A percentile compares a stretch with the other conserved stretches of the same genome.
Conservation (phyloP, 108 stramenopile genomes). For the Discostella stelligeroides region DNA sequence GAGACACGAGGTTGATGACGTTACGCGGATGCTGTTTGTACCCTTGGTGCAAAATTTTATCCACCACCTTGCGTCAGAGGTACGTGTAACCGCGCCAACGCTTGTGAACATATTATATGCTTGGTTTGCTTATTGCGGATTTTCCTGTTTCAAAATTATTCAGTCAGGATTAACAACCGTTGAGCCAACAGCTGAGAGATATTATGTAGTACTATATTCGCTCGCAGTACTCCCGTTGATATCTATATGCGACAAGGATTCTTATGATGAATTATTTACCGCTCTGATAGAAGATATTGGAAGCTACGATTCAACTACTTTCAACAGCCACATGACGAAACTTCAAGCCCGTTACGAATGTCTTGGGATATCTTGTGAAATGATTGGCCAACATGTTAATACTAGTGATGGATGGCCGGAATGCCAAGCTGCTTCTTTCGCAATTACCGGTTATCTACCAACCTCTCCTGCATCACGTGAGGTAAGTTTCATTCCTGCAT, state of each 20-base stretch:
- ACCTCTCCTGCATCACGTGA: slow-evolving; percentile 21
- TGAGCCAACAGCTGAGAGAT: slow-evolving; percentile 11
- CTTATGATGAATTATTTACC: slow-evolving; percentile 23
- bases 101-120: slow-evolving; percentile 2
- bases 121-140: background rate
- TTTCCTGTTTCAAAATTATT: too few relatives aligned
- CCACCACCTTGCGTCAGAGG: slow-evolving; percentile 33
- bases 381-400: slow-evolving; percentile 2
- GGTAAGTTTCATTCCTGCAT: slow-evolving; percentile 5
- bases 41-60: slow-evolving; percentile 65
- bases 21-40: slow-evolving; percentile 56
- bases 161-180: slow-evolving; percentile 15
- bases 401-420: slow-evolving; percentile 4
- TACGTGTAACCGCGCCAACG: slow-evolving; percentile 4
- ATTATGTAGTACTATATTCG: slow-evolving; percentile 42
- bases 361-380: slow-evolving; percentile 38
- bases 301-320: slow-evolving; percentile 13
- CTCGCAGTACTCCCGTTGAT: slow-evolving; percentile 40
- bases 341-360: slow-evolving; percentile 40
- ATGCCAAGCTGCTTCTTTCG: slow-evolving; percentile 1
- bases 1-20: slow-evolving; percentile 44
- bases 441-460: slow-evolving; percentile 32
- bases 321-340: slow-evolving; percentile 9
- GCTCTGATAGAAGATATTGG: slow-evolving; percentile 17
- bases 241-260: slow-evolving; percentile 39